Conservation (phyloP, 192 early-diverging fungal species). For the Backusella sp. region DNA sequence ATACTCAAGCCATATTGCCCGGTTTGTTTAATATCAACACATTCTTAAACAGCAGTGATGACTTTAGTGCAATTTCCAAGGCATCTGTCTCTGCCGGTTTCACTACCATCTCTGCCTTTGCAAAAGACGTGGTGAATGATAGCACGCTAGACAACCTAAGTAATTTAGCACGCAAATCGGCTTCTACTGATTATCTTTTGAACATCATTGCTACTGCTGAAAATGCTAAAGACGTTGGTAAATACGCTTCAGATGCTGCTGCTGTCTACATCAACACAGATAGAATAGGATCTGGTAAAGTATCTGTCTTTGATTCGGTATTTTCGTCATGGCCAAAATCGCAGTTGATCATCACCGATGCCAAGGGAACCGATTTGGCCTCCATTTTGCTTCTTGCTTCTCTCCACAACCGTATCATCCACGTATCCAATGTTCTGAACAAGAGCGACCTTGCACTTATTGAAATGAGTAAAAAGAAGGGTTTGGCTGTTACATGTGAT, state of each 20-base stretch:
- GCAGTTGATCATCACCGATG: conserved; percentile 79
- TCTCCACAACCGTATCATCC: conserved; percentile 80
- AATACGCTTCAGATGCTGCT: conserved; percentile 41
- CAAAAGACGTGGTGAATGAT: conserved; percentile 42
- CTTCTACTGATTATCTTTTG: conserved; percentile 73
- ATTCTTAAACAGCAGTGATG: conserved; percentile 56
- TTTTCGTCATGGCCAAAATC: conserved; percentile 79
- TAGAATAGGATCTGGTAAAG: conserved; percentile 44
- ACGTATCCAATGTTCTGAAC: conserved; percentile 81
- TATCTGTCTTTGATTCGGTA: conserved; percentile 68
- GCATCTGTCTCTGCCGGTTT: conserved; percentile 85
- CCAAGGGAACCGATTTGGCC: conserved; percentile 85
- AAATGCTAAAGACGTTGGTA: conserved; percentile 54
- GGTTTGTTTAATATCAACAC: conserved; percentile 85
- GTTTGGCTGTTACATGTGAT: conserved; percentile 88
- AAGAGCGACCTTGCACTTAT: conserved; percentile 86
- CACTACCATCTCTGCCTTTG: conserved; percentile 69
- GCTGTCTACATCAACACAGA: conserved; percentile 65
- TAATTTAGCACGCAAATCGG: conserved; percentile 55
- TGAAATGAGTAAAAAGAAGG: conserved; percentile 81
- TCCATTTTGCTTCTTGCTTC: conserved; percentile 85
- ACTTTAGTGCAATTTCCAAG: conserved; percentile 64
- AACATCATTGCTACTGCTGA: conserved; percentile 66
- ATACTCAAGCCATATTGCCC: conserved; percentile 80
- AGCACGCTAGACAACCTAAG: conserved; percentile 47